phyloP scores from a whole-genome alignment of 2,329 filamentous ascomycete species.

The Hypoxylon sp. region DNA sequence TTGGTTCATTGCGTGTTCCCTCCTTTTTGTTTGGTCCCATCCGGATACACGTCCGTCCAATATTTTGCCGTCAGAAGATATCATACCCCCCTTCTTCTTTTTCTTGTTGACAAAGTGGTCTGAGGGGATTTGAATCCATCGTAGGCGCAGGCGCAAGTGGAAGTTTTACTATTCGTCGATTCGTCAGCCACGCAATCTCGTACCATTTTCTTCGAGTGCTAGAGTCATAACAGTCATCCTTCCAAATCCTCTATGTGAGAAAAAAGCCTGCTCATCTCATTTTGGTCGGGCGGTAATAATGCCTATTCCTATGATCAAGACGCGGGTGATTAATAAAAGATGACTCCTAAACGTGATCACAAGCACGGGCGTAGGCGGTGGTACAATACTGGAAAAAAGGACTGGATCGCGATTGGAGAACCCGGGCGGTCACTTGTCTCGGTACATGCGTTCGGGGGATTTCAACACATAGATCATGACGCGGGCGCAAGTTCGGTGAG shows the following conservation, averaged over 20 bases:
- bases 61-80: constrained; percentile 9
- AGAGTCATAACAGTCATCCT: constrained; percentile 23
- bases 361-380: no score
- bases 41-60: no score
- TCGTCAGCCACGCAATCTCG: constrained; percentile 21
- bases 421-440: constrained; percentile 10
- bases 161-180: constrained; percentile 11
- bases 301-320: constrained; percentile 24
- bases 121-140: constrained; percentile 11
- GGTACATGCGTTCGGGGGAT: no score
- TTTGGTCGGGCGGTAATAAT: constrained; percentile 11
- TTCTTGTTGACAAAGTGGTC: constrained; percentile 14
- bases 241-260: constrained; percentile 9
- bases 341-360: constrained; percentile 19
- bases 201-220: no score
- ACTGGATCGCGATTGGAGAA: constrained; percentile 9
- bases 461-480: no score
- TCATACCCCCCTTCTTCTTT: constrained; percentile 21
- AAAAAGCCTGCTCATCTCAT: background rate
- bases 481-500: constrained; percentile 3
- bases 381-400: constrained; percentile 11
- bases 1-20: constrained; percentile 13
- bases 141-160: no score
- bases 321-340: constrained; percentile 17
- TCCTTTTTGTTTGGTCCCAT: no score